Base-by-base conservation (phyloP, 331 rosid species). In the Ulmus americana region DNA sequence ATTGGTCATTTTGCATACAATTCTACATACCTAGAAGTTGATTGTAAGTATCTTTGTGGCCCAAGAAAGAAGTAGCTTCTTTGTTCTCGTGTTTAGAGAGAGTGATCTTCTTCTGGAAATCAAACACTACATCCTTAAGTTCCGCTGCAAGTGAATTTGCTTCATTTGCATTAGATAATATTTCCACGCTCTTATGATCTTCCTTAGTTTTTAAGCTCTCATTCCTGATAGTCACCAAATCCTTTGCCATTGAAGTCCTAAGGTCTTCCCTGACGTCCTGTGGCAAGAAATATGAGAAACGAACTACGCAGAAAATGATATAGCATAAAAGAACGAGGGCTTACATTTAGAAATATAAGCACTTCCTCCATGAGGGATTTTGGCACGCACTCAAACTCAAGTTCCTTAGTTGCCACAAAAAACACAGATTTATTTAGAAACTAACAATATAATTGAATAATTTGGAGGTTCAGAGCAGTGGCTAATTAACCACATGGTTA, bases 71-170 rank as follows among this genome's bases (percentile, higher is more conserved):
- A 77, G 64, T 70, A 35, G 38, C 77, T 11, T 68, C 80, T 64
- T 84, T 80, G 74, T 78, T 67, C 71, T 85, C 86, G 57, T 85
- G 86, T 68, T 89, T 83, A 55, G 82, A 71, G 39, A 85, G 80
- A 65, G 96, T 92, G 70, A 86, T 57, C 79, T 92, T 92, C 67
- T 92, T 92, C 85, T 92, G 98, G 71, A 92, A 92, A 89, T 92
- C 96, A 47, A 92, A 78, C 53, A 84, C 64, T 40, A 74, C 69
- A 68, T 85, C 88, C 67, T 72, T 70, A 38, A 59, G 82, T 64
- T 49, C 65, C 22, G 51, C 55, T 59, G 65, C 35, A 54, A 6
- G 61, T 2, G 52, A 51, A 5, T 68, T 75, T 71, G 74, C 85
- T 81, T 81, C 77, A 47, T 39, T 66, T 28, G 55, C 77, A 70